A percentile compares a stretch with the other conserved stretches of the same genome.
These are phyloP conservation scores for Dacryopinax spathularia DNA, from an alignment of 768 basidiomycete species.

Conservation along the genomic window DNA sequence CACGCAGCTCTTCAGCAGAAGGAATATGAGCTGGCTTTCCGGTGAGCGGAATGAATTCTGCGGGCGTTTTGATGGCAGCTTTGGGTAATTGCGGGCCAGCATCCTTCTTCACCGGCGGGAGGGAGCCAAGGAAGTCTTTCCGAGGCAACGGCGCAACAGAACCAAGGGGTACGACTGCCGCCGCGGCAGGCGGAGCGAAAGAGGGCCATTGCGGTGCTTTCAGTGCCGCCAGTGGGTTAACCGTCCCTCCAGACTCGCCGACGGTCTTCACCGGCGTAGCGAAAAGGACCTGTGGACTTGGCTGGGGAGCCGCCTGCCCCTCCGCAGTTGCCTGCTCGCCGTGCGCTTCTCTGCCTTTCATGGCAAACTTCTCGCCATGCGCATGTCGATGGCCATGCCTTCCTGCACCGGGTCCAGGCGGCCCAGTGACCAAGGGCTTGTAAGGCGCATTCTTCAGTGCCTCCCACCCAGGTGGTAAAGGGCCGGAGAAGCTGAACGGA, in stretches of 20 bases:
- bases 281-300: not conserved
- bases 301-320: not conserved
- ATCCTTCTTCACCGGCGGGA: not conserved
- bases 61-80: not conserved
- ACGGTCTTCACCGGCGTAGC: not conserved
- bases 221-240: not conserved
- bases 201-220: not conserved
- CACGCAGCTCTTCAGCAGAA: not conserved
- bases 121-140: not conserved
- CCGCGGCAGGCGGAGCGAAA: not conserved
- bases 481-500: not conserved
- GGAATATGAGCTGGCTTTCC: not conserved
- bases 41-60: not conserved
- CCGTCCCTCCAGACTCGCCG: not conserved
- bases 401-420: not conserved
- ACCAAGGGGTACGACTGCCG: not conserved
- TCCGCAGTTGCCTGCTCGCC: not conserved
- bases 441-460: not conserved
- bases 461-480: not conserved
- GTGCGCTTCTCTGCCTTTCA: not conserved
- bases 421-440: not conserved
- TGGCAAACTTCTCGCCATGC: not conserved
- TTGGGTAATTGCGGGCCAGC: not conserved
- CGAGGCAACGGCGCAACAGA: not conserved
- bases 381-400: not conserved